These are phyloP conservation scores for Jamesozyma jinghongensis DNA, from an alignment of 805 yeast species.

Conservation along the genomic window DNA sequence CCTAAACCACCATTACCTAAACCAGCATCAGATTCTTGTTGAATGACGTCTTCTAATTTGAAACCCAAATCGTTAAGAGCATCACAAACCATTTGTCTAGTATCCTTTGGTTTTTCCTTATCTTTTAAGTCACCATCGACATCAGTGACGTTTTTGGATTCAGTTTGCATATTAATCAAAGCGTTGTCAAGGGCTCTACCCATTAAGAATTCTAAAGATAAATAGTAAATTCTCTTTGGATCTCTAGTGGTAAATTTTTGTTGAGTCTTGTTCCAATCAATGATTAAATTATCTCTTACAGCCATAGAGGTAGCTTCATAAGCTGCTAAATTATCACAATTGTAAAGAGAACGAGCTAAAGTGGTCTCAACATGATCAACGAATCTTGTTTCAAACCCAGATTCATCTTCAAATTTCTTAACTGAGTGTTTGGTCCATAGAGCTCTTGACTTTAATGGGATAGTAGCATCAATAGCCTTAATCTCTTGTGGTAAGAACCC, in stretches of 20 bases:
- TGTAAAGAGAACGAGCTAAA: conserved; percentile 83
- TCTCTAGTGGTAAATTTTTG: conserved; percentile 78
- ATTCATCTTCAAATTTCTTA: conserved; percentile 39
- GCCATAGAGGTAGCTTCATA: conserved; percentile 80
- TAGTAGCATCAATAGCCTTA: conserved; percentile 67
- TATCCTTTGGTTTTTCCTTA: conserved; percentile 4
- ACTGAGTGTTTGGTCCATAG: conserved; percentile 68
- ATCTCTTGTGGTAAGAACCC: conserved; percentile 91
- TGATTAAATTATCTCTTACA: conserved; percentile 66
- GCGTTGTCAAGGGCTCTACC: conserved; percentile 95
- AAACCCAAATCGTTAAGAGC: conserved; percentile 72
- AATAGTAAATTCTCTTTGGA: conserved; percentile 77
- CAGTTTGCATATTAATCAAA: conserved; percentile 62
- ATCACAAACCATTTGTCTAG: conserved; percentile 46
- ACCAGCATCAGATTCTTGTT: conserved; percentile 89
- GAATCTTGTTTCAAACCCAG: conserved; percentile 56
- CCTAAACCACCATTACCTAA: conserved; percentile 95
- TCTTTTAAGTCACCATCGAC: conserved; percentile 6
- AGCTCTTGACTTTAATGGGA: conserved; percentile 69
- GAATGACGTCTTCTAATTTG: conserved; percentile 74
- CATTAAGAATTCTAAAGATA: conserved; percentile 84
- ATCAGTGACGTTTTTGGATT: conserved; percentile 6
- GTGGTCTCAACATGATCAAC: conserved; percentile 85
- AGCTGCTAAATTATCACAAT: conserved; percentile 87
- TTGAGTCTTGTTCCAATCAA: conserved; percentile 91